A percentile compares a stretch with the other conserved stretches of the same genome.
phyloP scores from a whole-genome alignment of 169 alveolate species.

The Cryptosporidium viatorum region DNA sequence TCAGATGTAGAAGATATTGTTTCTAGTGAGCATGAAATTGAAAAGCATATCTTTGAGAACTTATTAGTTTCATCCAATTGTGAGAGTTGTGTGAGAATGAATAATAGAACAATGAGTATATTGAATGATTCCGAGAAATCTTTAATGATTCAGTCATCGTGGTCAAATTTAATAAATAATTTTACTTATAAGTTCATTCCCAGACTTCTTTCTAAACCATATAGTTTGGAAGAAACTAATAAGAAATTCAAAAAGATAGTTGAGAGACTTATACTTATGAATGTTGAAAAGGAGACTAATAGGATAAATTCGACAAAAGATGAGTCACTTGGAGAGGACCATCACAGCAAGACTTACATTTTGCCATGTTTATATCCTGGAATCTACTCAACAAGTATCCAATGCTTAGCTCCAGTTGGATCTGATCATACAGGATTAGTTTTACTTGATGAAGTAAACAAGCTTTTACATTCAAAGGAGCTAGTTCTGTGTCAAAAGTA shows the following conservation, averaged over 20 bases:
- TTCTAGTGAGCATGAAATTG: not conserved
- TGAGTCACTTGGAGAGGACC: not conserved
- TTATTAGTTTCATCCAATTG: not conserved
- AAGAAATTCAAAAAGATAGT: conserved; percentile 69
- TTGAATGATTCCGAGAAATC: conserved; percentile 33
- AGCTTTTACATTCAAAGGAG: conserved; percentile 27
- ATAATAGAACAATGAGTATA: conserved; percentile 11
- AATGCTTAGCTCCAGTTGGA: conserved; percentile 9
- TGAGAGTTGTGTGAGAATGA: conserved; percentile 32
- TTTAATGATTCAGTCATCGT: conserved; percentile 76
- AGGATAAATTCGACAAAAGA: conserved; percentile 73
- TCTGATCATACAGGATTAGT: conserved; percentile 24
- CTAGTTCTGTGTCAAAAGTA: conserved; percentile 27
- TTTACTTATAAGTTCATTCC: conserved; percentile 84
- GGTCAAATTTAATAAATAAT: conserved; percentile 84
- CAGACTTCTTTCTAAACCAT: conserved; percentile 80
- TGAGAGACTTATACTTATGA: conserved; percentile 28
- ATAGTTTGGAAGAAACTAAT: conserved; percentile 75
- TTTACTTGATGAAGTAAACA: conserved; percentile 23
- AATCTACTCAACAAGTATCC: conserved; percentile 11
- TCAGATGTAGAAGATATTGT: not conserved
- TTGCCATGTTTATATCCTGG: conserved; percentile 10
- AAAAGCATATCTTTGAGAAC: not conserved
- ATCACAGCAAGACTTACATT: not conserved
- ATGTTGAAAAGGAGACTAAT: conserved; percentile 70